Base-by-base conservation (phyloP, 192 early-diverging fungal genomes). In the Phlyctochytrium arcticum region DNA sequence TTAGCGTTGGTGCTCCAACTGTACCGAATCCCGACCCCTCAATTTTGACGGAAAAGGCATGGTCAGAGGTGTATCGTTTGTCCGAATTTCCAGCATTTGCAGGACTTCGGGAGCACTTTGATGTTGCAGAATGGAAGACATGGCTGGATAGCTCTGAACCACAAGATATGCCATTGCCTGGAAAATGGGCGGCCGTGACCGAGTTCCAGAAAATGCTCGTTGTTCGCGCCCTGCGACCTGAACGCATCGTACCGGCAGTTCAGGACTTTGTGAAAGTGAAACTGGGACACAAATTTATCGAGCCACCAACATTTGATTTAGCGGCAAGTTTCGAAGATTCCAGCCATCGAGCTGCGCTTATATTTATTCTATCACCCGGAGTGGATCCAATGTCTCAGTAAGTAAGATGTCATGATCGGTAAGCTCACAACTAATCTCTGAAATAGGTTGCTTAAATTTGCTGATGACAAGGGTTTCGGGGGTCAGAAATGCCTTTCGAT, bases 371-470 rank as follows among this genome's bases (percentile, higher is more conserved):
- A 19, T 84, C 82, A n/a, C 84, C 84, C 12, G 84, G 84, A 19
- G 84, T 86, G 7, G 84, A 86, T 69, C 84, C 84, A 2, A 86
- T 86, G 77, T 76, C 82, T 3, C 82, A 84, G 81, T 84, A 67
- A 71, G 74, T 72, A n/a, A n/a, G 26, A 10, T 54, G 44, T 35
- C 6, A 17, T 47, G 21, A 48, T 60, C 3, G 10, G 21, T 19
- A 9, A 21, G 19, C 19, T 5, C 21, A 46, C 19, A 6, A 4
- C 17, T 35, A 48, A 26, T n/a, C n/a, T 51, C 8, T 24, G 10
- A 8, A 24, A 9, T 51, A 85, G 83, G 53, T 54, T 86, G 36
- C 73, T 86, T 36, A 86, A 86, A 49, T 84, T 86, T 70, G 84
- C 81, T 0, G 84, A 86, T 44, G 78, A 80, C 62, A 85, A 85